A percentile compares a stretch with the other conserved stretches of the same genome.
These are phyloP conservation scores for Papiliotrema terrestris DNA, from an alignment of 1,284 basidiomycete species.

Conservation along the genomic window DNA sequence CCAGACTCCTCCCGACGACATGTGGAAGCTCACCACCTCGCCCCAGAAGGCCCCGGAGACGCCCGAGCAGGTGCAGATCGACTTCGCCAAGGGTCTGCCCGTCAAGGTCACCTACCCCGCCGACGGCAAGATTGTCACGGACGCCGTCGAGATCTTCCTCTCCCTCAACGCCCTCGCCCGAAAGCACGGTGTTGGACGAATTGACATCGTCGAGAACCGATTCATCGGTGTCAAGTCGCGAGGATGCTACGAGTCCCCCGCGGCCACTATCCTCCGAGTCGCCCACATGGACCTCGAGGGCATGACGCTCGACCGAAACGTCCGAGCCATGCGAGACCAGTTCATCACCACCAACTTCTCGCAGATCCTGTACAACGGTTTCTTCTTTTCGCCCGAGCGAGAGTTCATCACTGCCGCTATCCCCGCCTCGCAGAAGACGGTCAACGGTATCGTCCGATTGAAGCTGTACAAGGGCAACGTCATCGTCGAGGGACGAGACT, in stretches of 20 bases:
- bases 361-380: slow-evolving; percentile 87
- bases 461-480: slow-evolving; percentile 97
- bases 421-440: slow-evolving; percentile 89
- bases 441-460: slow-evolving; percentile 87
- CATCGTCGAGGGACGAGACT: slow-evolving; percentile 85
- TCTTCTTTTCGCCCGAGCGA: slow-evolving; percentile 94
- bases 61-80: slow-evolving; percentile 78
- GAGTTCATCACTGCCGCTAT: slow-evolving; percentile 89
- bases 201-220: slow-evolving; percentile 99
- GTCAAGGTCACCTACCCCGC: slow-evolving; percentile 64
- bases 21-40: slow-evolving; percentile 96
- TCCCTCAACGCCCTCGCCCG: slow-evolving; percentile 87
- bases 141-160: slow-evolving; percentile 94
- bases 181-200: slow-evolving; percentile 91
- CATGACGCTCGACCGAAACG: slow-evolving; percentile 94
- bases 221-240: slow-evolving; percentile 99
- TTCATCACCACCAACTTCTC: slow-evolving; percentile 88
- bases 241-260: slow-evolving; percentile 97
- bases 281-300: slow-evolving; percentile 98
- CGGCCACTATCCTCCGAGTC: slow-evolving; percentile 88
- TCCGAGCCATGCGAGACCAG: slow-evolving; percentile 89
- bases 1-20: slow-evolving; percentile 91
- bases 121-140: slow-evolving; percentile 62
- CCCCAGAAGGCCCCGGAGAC: slow-evolving; percentile 76
- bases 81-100: slow-evolving; percentile 83